Evolutionary conservation across 2,329 filamentous ascomycete species (phyloP), one percentile per base, ranked within the genome.

Genomic region (Neurospora crassa): DNA sequence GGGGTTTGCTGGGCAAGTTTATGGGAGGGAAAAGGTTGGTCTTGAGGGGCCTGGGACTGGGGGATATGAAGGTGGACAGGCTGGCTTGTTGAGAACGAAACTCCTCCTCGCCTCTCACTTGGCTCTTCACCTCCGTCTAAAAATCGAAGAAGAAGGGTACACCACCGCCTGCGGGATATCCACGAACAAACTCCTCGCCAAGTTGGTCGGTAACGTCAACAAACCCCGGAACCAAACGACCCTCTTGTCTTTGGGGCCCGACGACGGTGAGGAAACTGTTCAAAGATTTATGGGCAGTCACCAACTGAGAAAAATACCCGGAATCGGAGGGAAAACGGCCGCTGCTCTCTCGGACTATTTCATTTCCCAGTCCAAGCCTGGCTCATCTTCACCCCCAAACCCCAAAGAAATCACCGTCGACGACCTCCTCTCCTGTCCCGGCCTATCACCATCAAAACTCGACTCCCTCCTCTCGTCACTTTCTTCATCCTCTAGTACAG

Each of bases 171-270:
- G 92, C 59, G 95, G 95, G 4, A 89, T 98, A 29, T 91, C 94
- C 2, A 96, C 93, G 0, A 95, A 91, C 77, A 98, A 98, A 80
- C 81, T 95, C 5, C 84, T 97, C 12, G 89, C 92, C 72, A 98
- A 98, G 80, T 85, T 98, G 16, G 92, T 90, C 11, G 95, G 95
- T 14, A 92, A 89, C 79, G 84, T 91, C 72, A 89, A 97, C 79
- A 98, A 98, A 81, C 95, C 95, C 0, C 90, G 90, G 72, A 91
- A 89, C 73, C 96, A 98, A 80, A 98, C 95, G 0, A 93, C 92
- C 0, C 83, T 98, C 8, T 37, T 63, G 10, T 63, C 81, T 97
- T 63, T 89, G 91, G 5, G 88, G 91, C 1, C 87, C 53, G 16
- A 63, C 8, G 53, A 88, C 8, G 53, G 88, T 70, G 82, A 83